Base-by-base conservation (phyloP, 2,329 filamentous ascomycete genomes). In the Ascochyta pisi region DNA sequence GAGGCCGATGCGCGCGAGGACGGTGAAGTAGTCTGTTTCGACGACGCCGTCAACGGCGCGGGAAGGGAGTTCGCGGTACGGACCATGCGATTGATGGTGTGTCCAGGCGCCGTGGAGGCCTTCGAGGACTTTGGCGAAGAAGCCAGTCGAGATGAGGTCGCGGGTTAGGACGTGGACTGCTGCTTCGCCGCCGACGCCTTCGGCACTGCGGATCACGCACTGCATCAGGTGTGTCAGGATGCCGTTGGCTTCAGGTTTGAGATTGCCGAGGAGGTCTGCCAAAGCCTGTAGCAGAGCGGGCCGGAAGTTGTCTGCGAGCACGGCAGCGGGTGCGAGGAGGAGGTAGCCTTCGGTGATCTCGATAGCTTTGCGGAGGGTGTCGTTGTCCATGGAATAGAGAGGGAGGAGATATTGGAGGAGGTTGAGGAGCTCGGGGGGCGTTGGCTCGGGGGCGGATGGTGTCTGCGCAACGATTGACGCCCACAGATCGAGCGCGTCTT, bases 401-500 rank as follows among this genome's bases (percentile, higher is more conserved):
- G 77, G 76, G 26, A 82, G 76, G 5, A 84, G 70, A 54, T 79
- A 77, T 6, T 73, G 75, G 4, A 78, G 67, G 0, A 82, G 67
- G 23, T 73, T 68, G 7, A 82, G 64, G 0, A 81, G 68, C 23
- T 80, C 77, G 1, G 72, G 67, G 1, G 78, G 75, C 3, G 76
- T 70, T n/a, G 77, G 66, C 37, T 74, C 66, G 15, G 79, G 75
- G n/a, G 76, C 60, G 22, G 73, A 70, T 19, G 79, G 75, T 43
- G 79, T 86, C 6, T 87, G 84, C n/a, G 84, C 82, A 0, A 92
- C 85, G 10, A 97, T 86, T 2, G 89, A 86, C 31, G 84, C 83
- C 94, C 94, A 98, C 3, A 99, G 84, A 52, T 97, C 93, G 13
- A 98, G 81, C 0, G 92, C 91, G 73, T 99, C 95, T 59, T 98